A percentile compares a stretch with the other conserved stretches of the same genome.
Conservation (phyloP, 805 yeast species). For the Candida jianshihensis region DNA sequence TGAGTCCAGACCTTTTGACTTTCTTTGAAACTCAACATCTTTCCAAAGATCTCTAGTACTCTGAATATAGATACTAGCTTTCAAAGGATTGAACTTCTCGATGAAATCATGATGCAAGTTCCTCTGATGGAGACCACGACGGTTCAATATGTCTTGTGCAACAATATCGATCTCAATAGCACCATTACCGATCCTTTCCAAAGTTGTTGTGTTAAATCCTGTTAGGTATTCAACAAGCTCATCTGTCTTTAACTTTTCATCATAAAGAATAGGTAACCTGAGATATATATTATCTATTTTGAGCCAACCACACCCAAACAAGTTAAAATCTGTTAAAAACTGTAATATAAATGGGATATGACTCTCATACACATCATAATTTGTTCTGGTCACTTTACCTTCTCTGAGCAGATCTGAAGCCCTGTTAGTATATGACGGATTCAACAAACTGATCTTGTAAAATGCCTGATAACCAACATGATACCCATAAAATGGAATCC, state of each 20-base stretch:
- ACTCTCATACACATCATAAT: constrained; percentile 58
- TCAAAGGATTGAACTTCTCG: constrained; percentile 24
- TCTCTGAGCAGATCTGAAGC: constrained; percentile 42
- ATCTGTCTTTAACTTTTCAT: constrained; percentile 25
- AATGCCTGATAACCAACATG: constrained; percentile 56
- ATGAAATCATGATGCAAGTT: constrained; percentile 45
- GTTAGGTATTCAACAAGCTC: constrained; percentile 28
- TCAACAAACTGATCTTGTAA: constrained; percentile 60
- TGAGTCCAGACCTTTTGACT: constrained; percentile 27
- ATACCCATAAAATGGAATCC: constrained; percentile 80
- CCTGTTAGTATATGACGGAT: constrained; percentile 52
- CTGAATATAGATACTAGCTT: constrained; percentile 25
- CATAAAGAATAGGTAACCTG: constrained; percentile 45
- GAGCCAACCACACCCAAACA: constrained; percentile 82
- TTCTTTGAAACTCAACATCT: constrained; percentile 49
- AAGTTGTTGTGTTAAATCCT: constrained; percentile 18
- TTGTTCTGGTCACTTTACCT: constrained; percentile 32
- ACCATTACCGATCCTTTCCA: constrained; percentile 52
- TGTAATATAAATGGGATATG: constrained; percentile 77
- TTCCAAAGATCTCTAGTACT: constrained; percentile 52
- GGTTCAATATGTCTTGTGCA: constrained; percentile 55
- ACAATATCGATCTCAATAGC: constrained; percentile 66
- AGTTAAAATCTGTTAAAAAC: constrained; percentile 74
- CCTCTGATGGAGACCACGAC: constrained; percentile 36
- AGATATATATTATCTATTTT: constrained; percentile 40